Evolutionary conservation across 176 grass and related monocot genomes (phyloP).

Genomic region (Elaeis guineensis): DNA sequence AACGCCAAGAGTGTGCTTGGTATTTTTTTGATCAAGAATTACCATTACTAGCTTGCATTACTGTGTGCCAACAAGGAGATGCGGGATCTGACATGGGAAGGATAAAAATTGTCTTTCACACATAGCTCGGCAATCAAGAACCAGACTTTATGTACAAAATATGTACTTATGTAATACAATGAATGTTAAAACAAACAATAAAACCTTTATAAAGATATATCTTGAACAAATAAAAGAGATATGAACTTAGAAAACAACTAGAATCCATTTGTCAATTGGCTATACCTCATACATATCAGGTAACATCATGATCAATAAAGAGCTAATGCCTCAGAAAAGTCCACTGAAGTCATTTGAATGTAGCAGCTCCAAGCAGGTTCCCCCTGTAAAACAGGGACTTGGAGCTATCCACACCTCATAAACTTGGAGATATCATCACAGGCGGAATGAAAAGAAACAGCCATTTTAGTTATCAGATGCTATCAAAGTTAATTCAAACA

Average conservation of each 20-base stretch:
- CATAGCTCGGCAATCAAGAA: too few species aligned
- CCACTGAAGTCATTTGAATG: constrained; percentile 20
- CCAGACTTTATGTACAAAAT: too few species aligned
- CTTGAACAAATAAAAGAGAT: too few species aligned
- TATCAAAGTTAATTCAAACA: too few species aligned
- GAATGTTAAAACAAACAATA: too few species aligned
- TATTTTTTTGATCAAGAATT: background rate
- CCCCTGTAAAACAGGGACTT: constrained; percentile 26
- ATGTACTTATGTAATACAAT: too few species aligned
- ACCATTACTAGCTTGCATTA: too few species aligned
- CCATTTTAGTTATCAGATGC: too few species aligned
- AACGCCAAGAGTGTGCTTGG: background rate
- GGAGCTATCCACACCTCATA: constrained; percentile 18
- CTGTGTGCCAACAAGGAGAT: too few species aligned
- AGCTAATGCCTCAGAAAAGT: constrained; percentile 19
- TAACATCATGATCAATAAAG: background rate
- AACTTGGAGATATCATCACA: constrained; percentile 17
- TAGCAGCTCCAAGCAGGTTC: constrained; percentile 30
- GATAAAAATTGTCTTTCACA: too few species aligned
- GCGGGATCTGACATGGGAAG: too few species aligned
- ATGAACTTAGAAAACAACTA: background rate
- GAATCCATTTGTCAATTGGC: constrained; percentile 1
- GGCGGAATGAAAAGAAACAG: background rate
- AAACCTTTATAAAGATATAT: too few species aligned
- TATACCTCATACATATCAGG: background rate